Conservation (phyloP, 768 basidiomycete species). For the Leccinum subtestaceum region DNA sequence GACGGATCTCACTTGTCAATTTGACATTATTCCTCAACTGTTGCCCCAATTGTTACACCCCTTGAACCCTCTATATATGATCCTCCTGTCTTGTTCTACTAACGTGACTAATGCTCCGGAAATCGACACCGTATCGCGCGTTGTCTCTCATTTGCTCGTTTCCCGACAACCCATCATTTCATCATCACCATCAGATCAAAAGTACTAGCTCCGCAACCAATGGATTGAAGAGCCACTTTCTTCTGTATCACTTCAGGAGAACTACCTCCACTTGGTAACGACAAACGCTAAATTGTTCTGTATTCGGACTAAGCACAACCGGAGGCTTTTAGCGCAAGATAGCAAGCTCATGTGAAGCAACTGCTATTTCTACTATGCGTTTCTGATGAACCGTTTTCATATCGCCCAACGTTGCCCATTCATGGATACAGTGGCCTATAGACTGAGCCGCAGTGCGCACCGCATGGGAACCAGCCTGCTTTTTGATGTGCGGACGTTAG, state of each 20-base stretch:
- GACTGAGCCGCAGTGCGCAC: conserved; percentile 1
- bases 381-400: conserved; percentile 24
- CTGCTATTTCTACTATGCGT: conserved; percentile 10
- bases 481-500: conserved; percentile 15
- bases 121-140: conserved; percentile 24
- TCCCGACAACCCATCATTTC: background rate
- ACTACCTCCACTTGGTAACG: conserved; percentile 18
- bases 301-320: conserved; percentile 17
- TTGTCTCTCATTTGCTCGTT: background rate
- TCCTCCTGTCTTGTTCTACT: too few relatives aligned
- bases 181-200: conserved; percentile 4
- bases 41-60: conserved; percentile 8
- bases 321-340: conserved; percentile 22
- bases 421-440: conserved; percentile 12
- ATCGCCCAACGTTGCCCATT: conserved; percentile 21
- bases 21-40: background rate
- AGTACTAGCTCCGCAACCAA: conserved; percentile 7
- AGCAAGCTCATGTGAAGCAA: conserved; percentile 24
- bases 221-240: background rate
- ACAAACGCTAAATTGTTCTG: conserved; percentile 6
- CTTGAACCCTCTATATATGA: background rate
- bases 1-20: background rate
- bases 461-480: conserved; percentile 15
- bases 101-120: conserved; percentile 13
- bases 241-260: conserved; percentile 14